These are phyloP conservation scores for Ochetophila trinervis DNA, from an alignment of 306 rosid species.

Conservation along the genomic window DNA sequence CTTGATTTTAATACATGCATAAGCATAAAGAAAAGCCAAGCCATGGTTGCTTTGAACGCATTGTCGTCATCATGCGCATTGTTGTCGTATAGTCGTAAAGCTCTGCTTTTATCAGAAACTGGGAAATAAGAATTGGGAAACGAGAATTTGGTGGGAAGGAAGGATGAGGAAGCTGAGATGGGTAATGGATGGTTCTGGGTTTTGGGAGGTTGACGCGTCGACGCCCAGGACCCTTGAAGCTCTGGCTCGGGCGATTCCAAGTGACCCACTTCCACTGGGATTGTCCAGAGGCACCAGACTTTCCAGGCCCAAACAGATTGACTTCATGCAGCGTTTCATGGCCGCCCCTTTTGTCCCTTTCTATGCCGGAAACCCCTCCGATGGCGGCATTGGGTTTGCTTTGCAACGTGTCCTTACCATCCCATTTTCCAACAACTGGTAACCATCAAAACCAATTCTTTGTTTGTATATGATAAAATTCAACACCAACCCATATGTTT, in stretches of 20 bases:
- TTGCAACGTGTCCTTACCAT: slow-evolving; percentile 70
- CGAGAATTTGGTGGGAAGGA: not conserved
- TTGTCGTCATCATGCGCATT: no score
- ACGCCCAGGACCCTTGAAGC: slow-evolving; percentile 77
- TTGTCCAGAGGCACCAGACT: slow-evolving; percentile 64
- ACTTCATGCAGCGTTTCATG: slow-evolving; percentile 90
- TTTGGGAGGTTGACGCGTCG: slow-evolving; percentile 80
- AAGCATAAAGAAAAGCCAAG: no score
- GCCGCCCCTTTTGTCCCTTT: slow-evolving; percentile 52
- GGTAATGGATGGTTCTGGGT: slow-evolving; percentile 75
- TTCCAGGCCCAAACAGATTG: slow-evolving; percentile 70
- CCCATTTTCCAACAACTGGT: slow-evolving; percentile 63
- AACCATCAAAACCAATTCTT: not conserved
- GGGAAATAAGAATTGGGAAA: not conserved
- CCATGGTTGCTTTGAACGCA: no score
- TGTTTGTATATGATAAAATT: not conserved
- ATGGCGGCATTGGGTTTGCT: slow-evolving; percentile 36
- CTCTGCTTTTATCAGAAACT: not conserved
- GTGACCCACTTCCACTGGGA: slow-evolving; percentile 64
- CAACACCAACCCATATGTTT: not conserved
- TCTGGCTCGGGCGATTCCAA: slow-evolving; percentile 53
- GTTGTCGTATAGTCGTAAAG: no score
- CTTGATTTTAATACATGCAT: no score
- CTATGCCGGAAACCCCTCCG: slow-evolving; percentile 33
- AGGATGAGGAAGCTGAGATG: slow-evolving; percentile 81